Percentiles rank a stretch among this genome's conserved stretches.
These are phyloP conservation scores for Zea luxurians DNA, from an alignment of 176 grass and related monocot species.

Conservation along the genomic window DNA sequence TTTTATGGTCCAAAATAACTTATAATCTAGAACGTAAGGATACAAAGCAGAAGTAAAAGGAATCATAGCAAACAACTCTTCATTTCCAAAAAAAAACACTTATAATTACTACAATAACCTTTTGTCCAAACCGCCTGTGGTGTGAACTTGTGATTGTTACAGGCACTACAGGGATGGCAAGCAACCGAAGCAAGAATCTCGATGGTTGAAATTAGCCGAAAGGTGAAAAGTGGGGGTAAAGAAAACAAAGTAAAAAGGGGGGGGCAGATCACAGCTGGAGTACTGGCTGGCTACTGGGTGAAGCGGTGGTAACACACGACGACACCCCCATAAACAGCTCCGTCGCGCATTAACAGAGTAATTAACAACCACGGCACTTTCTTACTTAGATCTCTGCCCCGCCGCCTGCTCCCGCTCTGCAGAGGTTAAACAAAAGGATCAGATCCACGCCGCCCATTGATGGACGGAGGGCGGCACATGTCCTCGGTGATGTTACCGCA, in stretches of 20 bases:
- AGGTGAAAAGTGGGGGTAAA: constrained; percentile 41
- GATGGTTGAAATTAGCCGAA: constrained; percentile 39
- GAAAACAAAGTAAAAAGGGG: constrained; percentile 29
- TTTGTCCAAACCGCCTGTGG: neutral
- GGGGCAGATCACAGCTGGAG: constrained; percentile 37
- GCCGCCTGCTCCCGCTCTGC: neutral
- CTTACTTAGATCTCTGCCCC: constrained; percentile 12
- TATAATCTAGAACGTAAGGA: too few species aligned
- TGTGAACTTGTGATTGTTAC: constrained; percentile 34
- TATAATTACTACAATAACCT: neutral
- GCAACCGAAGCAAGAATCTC: constrained; percentile 36
- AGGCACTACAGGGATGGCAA: constrained; percentile 28
- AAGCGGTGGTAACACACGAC: constrained; percentile 47
- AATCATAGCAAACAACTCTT: neutral
- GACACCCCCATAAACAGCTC: constrained; percentile 40
- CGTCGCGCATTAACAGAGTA: constrained; percentile 14
- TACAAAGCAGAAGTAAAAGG: neutral
- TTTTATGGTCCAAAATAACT: too few species aligned
- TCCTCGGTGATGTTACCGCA: constrained; percentile 9
- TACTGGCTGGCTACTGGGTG: neutral
- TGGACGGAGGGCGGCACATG: constrained; percentile 50
- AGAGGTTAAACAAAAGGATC: constrained; percentile 52
- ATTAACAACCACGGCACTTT: constrained; percentile 29
- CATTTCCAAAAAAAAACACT: neutral
- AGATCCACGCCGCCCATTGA: constrained; percentile 34